Evolutionary conservation across 768 basidiomycete genomes (phyloP).

Genomic region (Leccinum obscurum): DNA sequence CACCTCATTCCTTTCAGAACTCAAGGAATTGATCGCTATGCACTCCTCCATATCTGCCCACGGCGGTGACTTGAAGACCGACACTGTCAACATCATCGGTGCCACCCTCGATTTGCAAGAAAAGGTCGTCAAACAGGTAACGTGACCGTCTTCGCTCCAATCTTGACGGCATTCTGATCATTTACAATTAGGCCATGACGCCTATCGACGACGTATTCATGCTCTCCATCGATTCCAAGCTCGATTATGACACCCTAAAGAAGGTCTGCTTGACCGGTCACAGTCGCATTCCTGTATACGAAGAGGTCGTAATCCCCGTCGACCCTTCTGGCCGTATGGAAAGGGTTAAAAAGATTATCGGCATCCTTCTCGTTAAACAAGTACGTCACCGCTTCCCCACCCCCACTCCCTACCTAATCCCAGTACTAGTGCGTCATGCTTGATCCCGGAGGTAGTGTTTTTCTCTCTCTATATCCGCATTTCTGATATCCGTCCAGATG

Average conservation of each 20-base stretch:
- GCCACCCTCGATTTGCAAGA: slow-evolving; percentile 88
- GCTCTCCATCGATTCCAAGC: slow-evolving; percentile 79
- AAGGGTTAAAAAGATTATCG: slow-evolving; percentile 79
- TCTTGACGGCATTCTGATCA: neutral
- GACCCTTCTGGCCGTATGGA: slow-evolving; percentile 36
- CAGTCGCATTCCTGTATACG: slow-evolving; percentile 81
- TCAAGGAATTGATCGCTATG: slow-evolving; percentile 90
- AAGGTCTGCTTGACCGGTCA: slow-evolving; percentile 78
- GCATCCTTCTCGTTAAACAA: slow-evolving; percentile 86
- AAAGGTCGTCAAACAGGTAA: slow-evolving; percentile 72
- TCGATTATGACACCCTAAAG: slow-evolving; percentile 79
- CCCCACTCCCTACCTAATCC: neutral
- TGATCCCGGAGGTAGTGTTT: slow-evolving; percentile 69
- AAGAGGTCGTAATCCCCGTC: slow-evolving; percentile 66
- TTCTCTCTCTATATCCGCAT: neutral
- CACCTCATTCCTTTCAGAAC: slow-evolving; percentile 41
- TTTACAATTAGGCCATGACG: slow-evolving; percentile 64
- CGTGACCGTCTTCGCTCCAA: neutral
- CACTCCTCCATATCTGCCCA: slow-evolving; percentile 71
- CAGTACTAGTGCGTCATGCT: slow-evolving; percentile 65
- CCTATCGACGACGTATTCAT: slow-evolving; percentile 81
- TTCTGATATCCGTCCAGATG: slow-evolving; percentile 47
- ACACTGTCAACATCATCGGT: slow-evolving; percentile 89
- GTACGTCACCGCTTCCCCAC: slow-evolving; percentile 23
- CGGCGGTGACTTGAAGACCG: slow-evolving; percentile 83